A percentile compares a stretch with the other conserved stretches of the same genome.
Evolutionary conservation across 164 flowering plant species (phyloP).

Genomic region (Hamamelis virginiana): DNA sequence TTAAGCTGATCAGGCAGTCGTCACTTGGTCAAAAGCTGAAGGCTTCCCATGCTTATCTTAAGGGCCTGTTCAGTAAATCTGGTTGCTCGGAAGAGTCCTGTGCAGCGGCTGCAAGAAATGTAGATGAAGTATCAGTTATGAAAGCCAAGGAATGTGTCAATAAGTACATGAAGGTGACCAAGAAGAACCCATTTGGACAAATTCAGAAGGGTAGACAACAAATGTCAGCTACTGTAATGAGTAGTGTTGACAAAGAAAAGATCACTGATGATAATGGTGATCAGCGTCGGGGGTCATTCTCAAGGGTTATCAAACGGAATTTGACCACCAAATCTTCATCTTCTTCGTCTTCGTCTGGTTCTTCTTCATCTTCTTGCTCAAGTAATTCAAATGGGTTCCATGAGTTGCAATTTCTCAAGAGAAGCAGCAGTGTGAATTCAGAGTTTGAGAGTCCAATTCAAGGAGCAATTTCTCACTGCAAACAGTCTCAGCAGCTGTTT

Average conservation of each 20-base stretch:
- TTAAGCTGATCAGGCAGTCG: constrained; percentile 34
- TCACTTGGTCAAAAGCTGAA: constrained; percentile 35
- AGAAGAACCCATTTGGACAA: constrained; percentile 36
- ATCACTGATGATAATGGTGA: constrained; percentile 6
- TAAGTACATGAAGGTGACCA: constrained; percentile 14
- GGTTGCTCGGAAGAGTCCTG: constrained; percentile 42
- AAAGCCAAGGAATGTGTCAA: constrained; percentile 19
- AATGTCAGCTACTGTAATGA: constrained; percentile 2
- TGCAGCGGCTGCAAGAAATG: constrained; percentile 20
- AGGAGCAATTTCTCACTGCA: constrained; percentile 70
- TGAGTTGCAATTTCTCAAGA: constrained; percentile 43
- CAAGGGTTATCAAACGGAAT: constrained; percentile 51
- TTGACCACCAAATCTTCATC: constrained; percentile 39
- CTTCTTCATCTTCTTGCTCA: constrained; percentile 41
- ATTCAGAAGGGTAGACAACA: constrained; percentile 23
- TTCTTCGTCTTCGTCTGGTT: constrained; percentile 44
- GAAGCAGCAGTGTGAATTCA: constrained; percentile 50
- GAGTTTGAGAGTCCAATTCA: constrained; percentile 57
- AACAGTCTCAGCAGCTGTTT: constrained; percentile 55
- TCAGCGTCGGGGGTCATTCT: constrained; percentile 55
- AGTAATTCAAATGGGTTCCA: constrained; percentile 34
- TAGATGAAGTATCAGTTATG: constrained; percentile 24
- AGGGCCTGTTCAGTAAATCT: constrained; percentile 43
- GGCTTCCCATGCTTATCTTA: constrained; percentile 45
- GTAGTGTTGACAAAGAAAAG: constrained; percentile 20